Evolutionary conservation across 768 basidiomycete species (phyloP).

Genomic region (Psilocybe cubensis): DNA sequence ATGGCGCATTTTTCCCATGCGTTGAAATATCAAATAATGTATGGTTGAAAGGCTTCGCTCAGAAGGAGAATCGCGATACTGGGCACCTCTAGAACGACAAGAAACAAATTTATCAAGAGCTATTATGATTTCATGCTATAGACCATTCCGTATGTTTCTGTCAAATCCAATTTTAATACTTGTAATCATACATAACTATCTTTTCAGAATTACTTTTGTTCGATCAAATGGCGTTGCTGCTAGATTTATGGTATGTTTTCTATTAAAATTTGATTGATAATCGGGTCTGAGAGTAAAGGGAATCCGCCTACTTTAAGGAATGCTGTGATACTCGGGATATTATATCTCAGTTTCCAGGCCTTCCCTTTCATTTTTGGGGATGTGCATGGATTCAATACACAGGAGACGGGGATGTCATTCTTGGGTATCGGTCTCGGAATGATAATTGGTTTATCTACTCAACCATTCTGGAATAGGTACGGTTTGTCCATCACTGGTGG

Average conservation of each 20-base stretch:
- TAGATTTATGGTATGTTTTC: slow-evolving; percentile 65
- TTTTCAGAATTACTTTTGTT: slow-evolving; percentile 57
- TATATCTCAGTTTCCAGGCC: slow-evolving; percentile 69
- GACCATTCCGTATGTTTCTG: slow-evolving; percentile 66
- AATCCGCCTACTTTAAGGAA: slow-evolving; percentile 60
- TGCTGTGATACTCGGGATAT: slow-evolving; percentile 57
- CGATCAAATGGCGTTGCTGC: slow-evolving; percentile 77
- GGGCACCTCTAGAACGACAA: slow-evolving; percentile 61
- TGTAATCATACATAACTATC: too few relatives aligned
- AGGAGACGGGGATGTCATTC: slow-evolving; percentile 59
- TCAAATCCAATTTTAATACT: too few relatives aligned
- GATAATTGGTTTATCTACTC: slow-evolving; percentile 48
- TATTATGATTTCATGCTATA: slow-evolving; percentile 62
- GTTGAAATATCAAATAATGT: too few relatives aligned
- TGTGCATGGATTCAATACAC: slow-evolving; percentile 51
- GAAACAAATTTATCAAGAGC: slow-evolving; percentile 47
- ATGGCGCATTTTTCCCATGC: neutral
- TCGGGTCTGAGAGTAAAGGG: too few relatives aligned
- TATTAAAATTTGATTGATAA: slow-evolving; percentile 36
- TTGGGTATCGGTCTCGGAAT: slow-evolving; percentile 65
- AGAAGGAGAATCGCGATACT: slow-evolving; percentile 52
- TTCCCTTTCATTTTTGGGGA: slow-evolving; percentile 56
- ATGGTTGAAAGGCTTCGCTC: slow-evolving; percentile 63
- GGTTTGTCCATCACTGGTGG: neutral
- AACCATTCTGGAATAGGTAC: slow-evolving; percentile 63